Conservation (phyloP, 441 rosid species). For the Rhodomyrtus psidioides region DNA sequence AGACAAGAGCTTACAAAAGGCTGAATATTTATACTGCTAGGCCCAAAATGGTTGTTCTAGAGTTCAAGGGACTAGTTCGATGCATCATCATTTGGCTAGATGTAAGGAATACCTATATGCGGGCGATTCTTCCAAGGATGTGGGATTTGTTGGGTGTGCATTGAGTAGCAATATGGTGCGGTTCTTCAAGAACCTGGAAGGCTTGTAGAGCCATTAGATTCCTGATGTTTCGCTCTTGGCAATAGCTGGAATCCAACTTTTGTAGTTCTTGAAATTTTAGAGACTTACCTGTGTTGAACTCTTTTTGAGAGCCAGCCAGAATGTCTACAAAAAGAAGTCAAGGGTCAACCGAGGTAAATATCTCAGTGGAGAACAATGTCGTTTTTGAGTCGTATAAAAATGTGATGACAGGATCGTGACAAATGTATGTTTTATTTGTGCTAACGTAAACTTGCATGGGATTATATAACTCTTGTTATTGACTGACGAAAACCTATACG, state of each 20-base stretch:
- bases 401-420: neutral
- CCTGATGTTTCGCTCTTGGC: neutral
- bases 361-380: neutral
- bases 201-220: constrained; percentile 54
- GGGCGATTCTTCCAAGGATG: no score
- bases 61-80: no score
- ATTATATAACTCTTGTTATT: neutral
- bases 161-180: constrained; percentile 86
- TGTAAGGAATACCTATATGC: no score
- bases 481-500: neutral
- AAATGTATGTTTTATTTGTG: neutral
- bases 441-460: neutral
- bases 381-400: neutral
- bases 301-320: neutral
- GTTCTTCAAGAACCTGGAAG: constrained; percentile 71
- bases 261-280: neutral
- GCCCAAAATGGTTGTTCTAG: no score
- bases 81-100: no score
- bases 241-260: neutral
- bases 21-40: no score
- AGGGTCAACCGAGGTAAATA: neutral
- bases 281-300: neutral
- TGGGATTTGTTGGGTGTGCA: no score
- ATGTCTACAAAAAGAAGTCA: neutral
- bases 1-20: no score